A percentile compares a stretch with the other conserved stretches of the same genome.
Evolutionary conservation across 495 filamentous ascomycete genomes (phyloP).

Genomic region (Lichina pygmaea): DNA sequence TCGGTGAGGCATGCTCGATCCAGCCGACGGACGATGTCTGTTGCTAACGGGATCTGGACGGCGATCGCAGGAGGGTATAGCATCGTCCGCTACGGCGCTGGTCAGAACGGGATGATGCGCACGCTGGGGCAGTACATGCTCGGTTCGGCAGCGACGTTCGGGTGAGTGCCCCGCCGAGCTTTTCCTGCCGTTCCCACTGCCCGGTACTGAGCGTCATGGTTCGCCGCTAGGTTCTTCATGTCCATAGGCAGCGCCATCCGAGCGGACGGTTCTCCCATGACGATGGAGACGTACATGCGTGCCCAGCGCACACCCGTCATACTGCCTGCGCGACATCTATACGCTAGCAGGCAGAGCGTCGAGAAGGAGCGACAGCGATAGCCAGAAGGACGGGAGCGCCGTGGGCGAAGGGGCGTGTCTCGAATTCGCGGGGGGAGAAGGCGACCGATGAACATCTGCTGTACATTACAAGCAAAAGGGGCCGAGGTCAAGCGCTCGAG

Average conservation of each 20-base stretch:
- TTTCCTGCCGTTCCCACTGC: neutral
- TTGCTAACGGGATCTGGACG: neutral
- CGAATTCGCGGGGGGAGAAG: too few species aligned
- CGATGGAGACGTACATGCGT: constrained; percentile 31
- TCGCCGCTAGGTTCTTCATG: constrained; percentile 74
- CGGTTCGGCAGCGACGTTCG: constrained; percentile 88
- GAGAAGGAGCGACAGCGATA: neutral
- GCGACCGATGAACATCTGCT: too few species aligned
- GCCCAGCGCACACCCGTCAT: constrained; percentile 33
- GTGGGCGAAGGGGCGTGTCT: neutral
- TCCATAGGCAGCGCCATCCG: constrained; percentile 90
- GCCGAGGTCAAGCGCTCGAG: too few species aligned
- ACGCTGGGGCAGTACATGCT: constrained; percentile 93
- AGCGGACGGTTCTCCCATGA: constrained; percentile 43
- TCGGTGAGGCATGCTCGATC: constrained; percentile 27
- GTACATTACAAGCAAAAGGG: too few species aligned
- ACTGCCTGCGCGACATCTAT: constrained; percentile 15
- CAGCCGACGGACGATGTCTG: too few species aligned
- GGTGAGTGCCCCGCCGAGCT: constrained; percentile 25
- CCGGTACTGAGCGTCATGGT: neutral
- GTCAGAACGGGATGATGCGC: constrained; percentile 75
- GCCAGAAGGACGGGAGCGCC: neutral
- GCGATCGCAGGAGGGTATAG: constrained; percentile 29
- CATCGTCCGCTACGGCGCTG: constrained; percentile 80
- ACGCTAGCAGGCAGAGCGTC: neutral